phyloP scores from a whole-genome alignment of 2,329 filamentous ascomycete species.

The Cladorrhinum sp. region DNA sequence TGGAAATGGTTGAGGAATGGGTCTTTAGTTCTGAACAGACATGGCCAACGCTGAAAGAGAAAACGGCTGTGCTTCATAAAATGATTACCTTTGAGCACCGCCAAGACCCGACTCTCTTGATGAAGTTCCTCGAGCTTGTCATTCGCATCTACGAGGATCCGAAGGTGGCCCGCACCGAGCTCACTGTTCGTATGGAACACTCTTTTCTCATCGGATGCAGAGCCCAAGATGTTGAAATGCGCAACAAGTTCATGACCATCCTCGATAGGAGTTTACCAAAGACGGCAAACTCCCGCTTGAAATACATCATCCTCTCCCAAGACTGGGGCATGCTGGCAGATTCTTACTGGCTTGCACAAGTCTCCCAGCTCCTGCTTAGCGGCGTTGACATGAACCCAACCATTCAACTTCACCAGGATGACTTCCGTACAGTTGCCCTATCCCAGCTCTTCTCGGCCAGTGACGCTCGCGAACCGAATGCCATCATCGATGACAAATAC shows the following conservation, averaged over 20 bases:
- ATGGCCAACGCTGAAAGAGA: conserved; percentile 96
- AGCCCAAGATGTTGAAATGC: conserved; percentile 92
- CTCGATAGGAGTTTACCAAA: conserved; percentile 95
- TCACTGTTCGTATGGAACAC: conserved; percentile 96
- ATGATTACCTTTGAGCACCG: conserved; percentile 95
- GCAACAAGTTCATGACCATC: conserved; percentile 92
- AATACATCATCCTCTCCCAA: conserved; percentile 85
- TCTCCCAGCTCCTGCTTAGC: conserved; percentile 87
- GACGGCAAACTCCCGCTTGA: conserved; percentile 81
- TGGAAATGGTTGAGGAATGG: conserved; percentile 93
- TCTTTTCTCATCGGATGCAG: conserved; percentile 94
- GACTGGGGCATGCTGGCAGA: conserved; percentile 96
- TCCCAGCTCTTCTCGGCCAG: conserved; percentile 70
- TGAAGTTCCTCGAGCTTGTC: conserved; percentile 91
- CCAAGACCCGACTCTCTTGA: conserved; percentile 77
- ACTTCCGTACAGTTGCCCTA: conserved; percentile 74
- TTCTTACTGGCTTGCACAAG: conserved; percentile 95
- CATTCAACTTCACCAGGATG: conserved; percentile 75
- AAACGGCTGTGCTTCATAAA: conserved; percentile 97
- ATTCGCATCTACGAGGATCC: conserved; percentile 98
- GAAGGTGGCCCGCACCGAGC: conserved; percentile 89
- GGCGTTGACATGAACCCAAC: conserved; percentile 81
- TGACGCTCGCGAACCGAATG: conserved; percentile 60
- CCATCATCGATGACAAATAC: conserved; percentile 78
- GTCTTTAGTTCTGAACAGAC: conserved; percentile 93